Percentiles rank a stretch among this genome's conserved stretches.
Evolutionary conservation across 208 protist genomes (phyloP).

Genomic region (Tritrichomonas foetus): DNA sequence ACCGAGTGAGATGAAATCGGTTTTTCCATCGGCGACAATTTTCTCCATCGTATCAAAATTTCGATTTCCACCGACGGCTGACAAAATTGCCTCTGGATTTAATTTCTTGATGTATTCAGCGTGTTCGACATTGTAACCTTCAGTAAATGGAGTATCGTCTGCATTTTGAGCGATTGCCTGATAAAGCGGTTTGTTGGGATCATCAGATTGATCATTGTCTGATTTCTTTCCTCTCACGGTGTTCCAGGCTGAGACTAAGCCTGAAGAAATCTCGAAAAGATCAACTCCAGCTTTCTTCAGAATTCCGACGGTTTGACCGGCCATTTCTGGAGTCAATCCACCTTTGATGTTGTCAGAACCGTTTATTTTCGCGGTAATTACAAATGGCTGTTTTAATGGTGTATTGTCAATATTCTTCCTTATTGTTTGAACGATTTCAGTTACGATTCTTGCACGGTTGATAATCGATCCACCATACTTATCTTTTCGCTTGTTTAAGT

Average conservation of each 20-base stretch:
- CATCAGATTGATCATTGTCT: no score
- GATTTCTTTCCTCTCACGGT: no score
- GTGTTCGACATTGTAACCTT: neutral
- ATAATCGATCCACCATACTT: neutral
- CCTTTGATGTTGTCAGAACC: neutral
- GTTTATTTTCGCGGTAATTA: neutral
- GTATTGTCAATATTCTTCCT: neutral
- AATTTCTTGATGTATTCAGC: neutral
- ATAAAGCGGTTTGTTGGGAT: neutral
- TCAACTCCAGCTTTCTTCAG: neutral
- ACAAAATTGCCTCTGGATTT: neutral
- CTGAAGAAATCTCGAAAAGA: constrained; percentile 5
- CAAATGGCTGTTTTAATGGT: neutral
- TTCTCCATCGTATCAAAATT: neutral
- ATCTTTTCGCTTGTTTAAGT: neutral
- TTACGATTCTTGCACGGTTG: neutral
- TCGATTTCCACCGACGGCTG: neutral
- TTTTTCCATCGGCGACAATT: neutral
- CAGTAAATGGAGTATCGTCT: neutral
- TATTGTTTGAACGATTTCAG: neutral
- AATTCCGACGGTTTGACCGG: neutral
- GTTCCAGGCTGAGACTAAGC: neutral
- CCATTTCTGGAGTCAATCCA: neutral
- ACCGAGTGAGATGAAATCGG: neutral
- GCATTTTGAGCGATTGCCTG: neutral